phyloP scores from a whole-genome alignment of 129 eudicot genomes.

The Oenanthe sinensis region DNA sequence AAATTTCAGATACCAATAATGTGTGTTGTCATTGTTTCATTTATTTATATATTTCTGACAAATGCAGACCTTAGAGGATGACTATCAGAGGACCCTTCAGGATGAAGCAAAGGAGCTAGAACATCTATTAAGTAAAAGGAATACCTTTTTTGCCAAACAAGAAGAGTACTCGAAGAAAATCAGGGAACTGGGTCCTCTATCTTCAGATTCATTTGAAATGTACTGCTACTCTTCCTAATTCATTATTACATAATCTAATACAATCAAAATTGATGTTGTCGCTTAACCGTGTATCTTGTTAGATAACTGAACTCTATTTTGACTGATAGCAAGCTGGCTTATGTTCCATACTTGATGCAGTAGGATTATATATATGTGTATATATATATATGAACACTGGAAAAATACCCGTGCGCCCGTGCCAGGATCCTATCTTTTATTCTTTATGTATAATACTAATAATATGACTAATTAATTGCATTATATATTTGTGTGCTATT shows the following conservation, averaged over 20 bases:
- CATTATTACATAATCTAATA: neutral
- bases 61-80: conserved; percentile 64
- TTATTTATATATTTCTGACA: conserved; percentile 10
- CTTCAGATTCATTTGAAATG: conserved; percentile 97
- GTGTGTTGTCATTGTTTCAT: conserved; percentile 7
- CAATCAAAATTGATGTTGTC: neutral
- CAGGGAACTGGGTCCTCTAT: conserved; percentile 86
- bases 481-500: no score
- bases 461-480: no score
- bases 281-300: neutral
- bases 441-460: no score
- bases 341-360: no score
- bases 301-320: no score
- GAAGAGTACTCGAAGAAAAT: conserved; percentile 97
- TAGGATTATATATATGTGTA: no score
- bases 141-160: conserved; percentile 70
- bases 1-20: neutral
- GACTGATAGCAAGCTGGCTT: no score
- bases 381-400: no score
- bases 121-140: conserved; percentile 65
- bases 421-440: no score
- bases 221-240: conserved; percentile 22
- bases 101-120: conserved; percentile 83
- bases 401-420: no score
- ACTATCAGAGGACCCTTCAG: conserved; percentile 63